phyloP scores from a whole-genome alignment of 331 rosid species.

The Malus hybrid region DNA sequence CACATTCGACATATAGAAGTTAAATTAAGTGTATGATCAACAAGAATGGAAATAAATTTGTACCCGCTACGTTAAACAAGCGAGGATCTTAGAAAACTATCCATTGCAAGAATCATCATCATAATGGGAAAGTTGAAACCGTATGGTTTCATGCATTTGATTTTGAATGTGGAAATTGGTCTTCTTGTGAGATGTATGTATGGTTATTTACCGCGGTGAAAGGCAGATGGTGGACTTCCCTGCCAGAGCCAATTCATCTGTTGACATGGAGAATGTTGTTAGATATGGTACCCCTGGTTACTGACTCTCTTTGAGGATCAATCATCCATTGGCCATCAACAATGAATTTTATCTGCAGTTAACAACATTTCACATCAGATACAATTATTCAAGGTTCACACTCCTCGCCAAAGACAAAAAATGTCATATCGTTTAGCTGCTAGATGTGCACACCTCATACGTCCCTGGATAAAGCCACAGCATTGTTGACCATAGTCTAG shows the following conservation, averaged over 20 bases:
- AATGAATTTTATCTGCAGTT: slow-evolving; percentile 74
- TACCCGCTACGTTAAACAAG: not conserved
- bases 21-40: not conserved
- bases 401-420: not conserved
- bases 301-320: slow-evolving; percentile 67
- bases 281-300: slow-evolving; percentile 46
- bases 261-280: slow-evolving; percentile 81
- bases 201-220: slow-evolving; percentile 16
- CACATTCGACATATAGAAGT: not conserved
- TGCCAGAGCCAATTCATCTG: slow-evolving; percentile 24
- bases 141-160: not conserved
- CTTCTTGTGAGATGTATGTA: not conserved
- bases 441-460: slow-evolving; percentile 66
- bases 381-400: not conserved
- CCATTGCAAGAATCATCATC: not conserved
- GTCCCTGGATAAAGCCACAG: slow-evolving; percentile 96
- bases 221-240: slow-evolving; percentile 10
- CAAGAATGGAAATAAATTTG: not conserved
- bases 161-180: not conserved
- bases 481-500: slow-evolving; percentile 62
- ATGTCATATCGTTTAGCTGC: not conserved
- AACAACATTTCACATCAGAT: slow-evolving; percentile 5
- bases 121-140: not conserved
- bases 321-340: slow-evolving; percentile 82
- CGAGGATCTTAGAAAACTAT: not conserved